Base-by-base conservation (phyloP, 768 basidiomycete species). In the Hericium alpestre region DNA sequence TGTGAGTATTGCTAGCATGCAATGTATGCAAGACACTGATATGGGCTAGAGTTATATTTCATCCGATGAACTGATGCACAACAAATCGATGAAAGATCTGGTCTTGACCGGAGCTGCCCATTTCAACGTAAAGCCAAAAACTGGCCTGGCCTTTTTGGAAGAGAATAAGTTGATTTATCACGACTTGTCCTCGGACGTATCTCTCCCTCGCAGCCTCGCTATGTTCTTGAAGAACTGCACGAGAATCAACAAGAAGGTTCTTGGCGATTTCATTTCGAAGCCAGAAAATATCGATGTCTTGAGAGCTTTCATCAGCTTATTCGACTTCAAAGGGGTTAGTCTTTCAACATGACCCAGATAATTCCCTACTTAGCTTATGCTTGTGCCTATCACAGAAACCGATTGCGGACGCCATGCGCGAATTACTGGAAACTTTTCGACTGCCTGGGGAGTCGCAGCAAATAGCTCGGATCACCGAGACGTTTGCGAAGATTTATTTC, bases 361-460 rank as follows among this genome's bases (percentile, higher is more conserved):
- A 32, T 32, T 32, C 8, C 27, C 8, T 10, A 10, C 32, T 32
- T 10, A 11, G 15, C 23, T n/a, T 12, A 20, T 51, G 39, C 25
- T 39, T 47, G 27, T 22, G 40, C 50, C 4, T 23, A 37, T 18
- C 38, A 11, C 63, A 97, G 93, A 95, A 95, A 87, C 82, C 86
- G 15, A 80, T 96, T 59, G 93, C 92, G 15, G 96, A 99, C 59
- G 95, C 93, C 1, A n/a, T 99, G 87, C 83, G 96, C 22, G 93
- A 97, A 66, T 72, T 98, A 57, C 76, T 99, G 10, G 96, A 98
- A 67, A 77, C 84, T 6, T 97, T 99, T 76, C 81, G 96, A 56
- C 76, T 99, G 41, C 96, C 96, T 0, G 96, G 96, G 54, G 96
- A 99, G 67, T 66, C 91, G 7, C 94, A 97, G 66, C 96, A 96